A percentile compares a stretch with the other conserved stretches of the same genome.
These are phyloP conservation scores for Vitis vinifera DNA, from an alignment of 164 flowering plant genomes.

Conservation along the genomic window DNA sequence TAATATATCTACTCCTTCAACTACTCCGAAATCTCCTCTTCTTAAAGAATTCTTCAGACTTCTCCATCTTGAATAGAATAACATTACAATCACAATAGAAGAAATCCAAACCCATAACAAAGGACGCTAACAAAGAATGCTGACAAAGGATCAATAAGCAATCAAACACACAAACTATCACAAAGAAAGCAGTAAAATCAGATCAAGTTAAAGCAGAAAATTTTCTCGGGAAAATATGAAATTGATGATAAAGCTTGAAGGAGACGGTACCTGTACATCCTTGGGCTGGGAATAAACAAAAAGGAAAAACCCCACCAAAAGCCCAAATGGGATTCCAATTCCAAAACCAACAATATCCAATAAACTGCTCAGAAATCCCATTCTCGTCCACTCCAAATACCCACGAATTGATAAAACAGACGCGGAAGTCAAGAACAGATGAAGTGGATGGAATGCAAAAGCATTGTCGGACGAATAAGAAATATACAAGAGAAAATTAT, in stretches of 20 bases:
- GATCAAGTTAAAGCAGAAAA: too few species aligned
- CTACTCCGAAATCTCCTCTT: not conserved
- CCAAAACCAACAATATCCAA: conserved; percentile 56
- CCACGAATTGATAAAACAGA: not conserved
- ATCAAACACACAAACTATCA: not conserved
- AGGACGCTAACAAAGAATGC: too few species aligned
- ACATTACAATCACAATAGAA: not conserved
- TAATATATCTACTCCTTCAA: not conserved
- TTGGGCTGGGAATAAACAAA: conserved; percentile 46
- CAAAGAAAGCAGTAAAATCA: too few species aligned
- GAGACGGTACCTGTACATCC: conserved; percentile 33
- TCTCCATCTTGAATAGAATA: not conserved
- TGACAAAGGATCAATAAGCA: not conserved
- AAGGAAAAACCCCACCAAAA: conserved; percentile 48
- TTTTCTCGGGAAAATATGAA: too few species aligned
- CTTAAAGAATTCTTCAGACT: not conserved
- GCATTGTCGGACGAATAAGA: not conserved
- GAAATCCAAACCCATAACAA: not conserved
- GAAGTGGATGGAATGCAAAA: not conserved
- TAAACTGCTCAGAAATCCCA: conserved; percentile 53
- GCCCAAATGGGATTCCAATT: conserved; percentile 49
- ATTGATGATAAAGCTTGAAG: too few species aligned
- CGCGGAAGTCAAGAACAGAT: not conserved
- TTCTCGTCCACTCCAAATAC: conserved; percentile 13
- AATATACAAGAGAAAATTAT: not conserved